These are phyloP conservation scores for Leptosphaerulina australis DNA, from an alignment of 2,329 filamentous ascomycete genomes.

Conservation along the genomic window DNA sequence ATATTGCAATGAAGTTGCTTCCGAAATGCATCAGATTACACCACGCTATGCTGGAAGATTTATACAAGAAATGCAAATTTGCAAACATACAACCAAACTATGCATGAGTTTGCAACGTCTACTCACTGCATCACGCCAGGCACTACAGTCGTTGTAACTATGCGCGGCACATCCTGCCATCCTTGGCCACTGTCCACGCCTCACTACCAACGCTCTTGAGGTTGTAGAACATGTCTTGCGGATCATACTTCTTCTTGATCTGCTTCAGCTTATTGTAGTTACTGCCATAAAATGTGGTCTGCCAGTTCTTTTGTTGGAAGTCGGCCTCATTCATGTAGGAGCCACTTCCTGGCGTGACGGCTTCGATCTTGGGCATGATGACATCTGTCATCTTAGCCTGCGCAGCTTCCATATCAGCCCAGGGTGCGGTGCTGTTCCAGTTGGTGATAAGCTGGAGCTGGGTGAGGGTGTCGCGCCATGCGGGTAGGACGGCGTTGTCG, in stretches of 20 bases:
- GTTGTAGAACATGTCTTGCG: constrained; percentile 29
- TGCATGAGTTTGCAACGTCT: too few species aligned
- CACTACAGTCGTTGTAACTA: too few species aligned
- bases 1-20: too few species aligned
- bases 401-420: constrained; percentile 17
- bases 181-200: constrained; percentile 20
- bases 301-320: constrained; percentile 33
- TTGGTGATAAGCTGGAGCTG: constrained; percentile 30
- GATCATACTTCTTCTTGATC: constrained; percentile 34
- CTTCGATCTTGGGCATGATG: constrained; percentile 33
- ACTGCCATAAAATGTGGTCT: constrained; percentile 54
- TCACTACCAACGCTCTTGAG: constrained; percentile 28
- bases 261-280: constrained; percentile 57
- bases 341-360: constrained; percentile 28
- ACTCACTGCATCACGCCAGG: too few species aligned
- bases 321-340: constrained; percentile 42
- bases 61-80: constrained; percentile 3
- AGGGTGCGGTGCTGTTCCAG: constrained; percentile 26
- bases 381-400: constrained; percentile 27
- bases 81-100: not conserved
- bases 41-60: constrained; percentile 10
- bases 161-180: constrained; percentile 21
- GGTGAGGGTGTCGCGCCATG: constrained; percentile 30
- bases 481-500: constrained; percentile 32
- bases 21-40: constrained; percentile 22